A percentile compares a stretch with the other conserved stretches of the same genome.
phyloP scores from a whole-genome alignment of 108 stramenopile species.

The Nitzschia palea region DNA sequence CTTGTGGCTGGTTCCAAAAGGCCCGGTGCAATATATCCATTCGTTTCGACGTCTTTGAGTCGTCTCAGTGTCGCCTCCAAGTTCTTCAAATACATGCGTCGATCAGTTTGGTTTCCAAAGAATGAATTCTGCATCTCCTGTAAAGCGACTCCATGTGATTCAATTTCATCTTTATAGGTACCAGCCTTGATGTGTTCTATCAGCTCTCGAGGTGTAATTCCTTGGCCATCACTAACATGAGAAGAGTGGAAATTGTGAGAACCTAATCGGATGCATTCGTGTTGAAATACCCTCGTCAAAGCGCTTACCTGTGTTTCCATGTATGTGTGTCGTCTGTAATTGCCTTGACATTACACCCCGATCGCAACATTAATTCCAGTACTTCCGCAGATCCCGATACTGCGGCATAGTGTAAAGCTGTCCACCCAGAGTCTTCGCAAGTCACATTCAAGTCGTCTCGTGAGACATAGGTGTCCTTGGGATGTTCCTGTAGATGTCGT shows the following conservation, averaged over 20 bases:
- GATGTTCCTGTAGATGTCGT: neutral
- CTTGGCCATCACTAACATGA: constrained; percentile 30
- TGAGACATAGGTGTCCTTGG: neutral
- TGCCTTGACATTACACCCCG: constrained; percentile 39
- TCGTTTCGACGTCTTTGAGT: constrained; percentile 50
- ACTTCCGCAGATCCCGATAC: constrained; percentile 56
- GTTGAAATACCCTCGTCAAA: neutral
- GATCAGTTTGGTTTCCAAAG: constrained; percentile 37
- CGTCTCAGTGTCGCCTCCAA: constrained; percentile 39
- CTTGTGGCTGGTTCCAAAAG: neutral
- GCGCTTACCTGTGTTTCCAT: constrained; percentile 45
- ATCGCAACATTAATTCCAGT: constrained; percentile 60
- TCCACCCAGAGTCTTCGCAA: constrained; percentile 80
- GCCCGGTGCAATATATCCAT: constrained; percentile 55
- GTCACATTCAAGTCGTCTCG: constrained; percentile 32
- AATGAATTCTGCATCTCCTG: constrained; percentile 50
- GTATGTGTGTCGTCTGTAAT: constrained; percentile 55
- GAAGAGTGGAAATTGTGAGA: neutral
- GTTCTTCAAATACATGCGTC: constrained; percentile 36
- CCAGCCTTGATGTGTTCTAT: constrained; percentile 41
- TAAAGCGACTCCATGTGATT: constrained; percentile 58
- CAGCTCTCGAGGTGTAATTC: constrained; percentile 63
- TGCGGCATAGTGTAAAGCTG: constrained; percentile 77
- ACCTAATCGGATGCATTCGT: neutral
- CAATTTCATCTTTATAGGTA: constrained; percentile 42